Evolutionary conservation across 2,329 filamentous ascomycete species (phyloP), one percentile per base, ranked within the genome.

Genomic region (Penicillium decumbens): DNA sequence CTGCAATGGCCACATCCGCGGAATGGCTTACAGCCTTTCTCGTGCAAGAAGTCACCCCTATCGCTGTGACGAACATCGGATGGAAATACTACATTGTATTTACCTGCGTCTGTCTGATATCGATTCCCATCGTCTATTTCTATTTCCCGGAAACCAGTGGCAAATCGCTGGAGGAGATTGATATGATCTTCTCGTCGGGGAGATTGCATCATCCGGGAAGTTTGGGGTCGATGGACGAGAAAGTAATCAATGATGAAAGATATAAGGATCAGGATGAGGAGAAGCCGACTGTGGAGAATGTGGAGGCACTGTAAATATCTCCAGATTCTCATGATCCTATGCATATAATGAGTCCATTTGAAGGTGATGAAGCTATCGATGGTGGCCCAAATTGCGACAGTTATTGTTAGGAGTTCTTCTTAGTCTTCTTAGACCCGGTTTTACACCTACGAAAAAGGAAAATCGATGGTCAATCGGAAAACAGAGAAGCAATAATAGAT

Each of bases 71-170:
- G 40, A 27, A 27, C 29, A 28, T 27, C 25, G 40, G 25, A 41
- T 41, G 40, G 18, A 38, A 24, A 38, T 38, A 38, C 35, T 38
- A 38, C 35, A 38, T 38, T 15, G 8, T 38, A 38, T 38, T 38
- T 18, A 23, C 35, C 18, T 38, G 35, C 12, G 35, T 38, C 18
- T 24, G 35, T 24, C n/a, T 41, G 40, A 25, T 41, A 41, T 41
- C 40, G n/a, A 27, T 41, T 28, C 40, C 40, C 40, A 18, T 77
- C 0, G 69, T 78, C 9, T 78, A 73, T 61, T 77, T 77, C 60
- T 70, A 60, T 56, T 74, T 71, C 44, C 72, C 72, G 3, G 73
- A 75, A 47, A 74, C 72, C 0, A 62, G 65, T 13, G 71, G 71
- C 35, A 58, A 72, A 15, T 70, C 68, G 1, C 63, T 75, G 4